phyloP scores from a whole-genome alignment of 805 yeast genomes.

The Pichia californica region DNA sequence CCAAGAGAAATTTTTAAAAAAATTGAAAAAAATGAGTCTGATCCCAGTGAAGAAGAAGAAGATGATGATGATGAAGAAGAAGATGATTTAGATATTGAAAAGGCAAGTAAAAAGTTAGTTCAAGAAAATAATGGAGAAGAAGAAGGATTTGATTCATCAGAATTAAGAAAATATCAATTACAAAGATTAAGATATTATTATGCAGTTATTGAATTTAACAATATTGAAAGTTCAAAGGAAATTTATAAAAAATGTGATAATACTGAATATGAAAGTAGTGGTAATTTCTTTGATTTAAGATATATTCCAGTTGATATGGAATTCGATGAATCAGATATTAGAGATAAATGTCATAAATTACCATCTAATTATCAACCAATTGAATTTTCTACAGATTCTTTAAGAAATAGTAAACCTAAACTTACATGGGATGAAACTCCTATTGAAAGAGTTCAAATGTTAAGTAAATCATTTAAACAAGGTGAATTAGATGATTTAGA shows the following conservation, averaged over 20 bases:
- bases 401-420: slow-evolving; percentile 93
- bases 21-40: slow-evolving; percentile 31
- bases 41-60: slow-evolving; percentile 32
- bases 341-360: slow-evolving; percentile 63
- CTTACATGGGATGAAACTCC: slow-evolving; percentile 99
- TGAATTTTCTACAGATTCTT: slow-evolving; percentile 83
- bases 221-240: slow-evolving; percentile 57
- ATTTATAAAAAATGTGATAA: slow-evolving; percentile 91
- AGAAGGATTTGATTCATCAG: slow-evolving; percentile 72
- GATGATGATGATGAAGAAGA: slow-evolving; percentile 42
- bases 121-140: slow-evolving; percentile 68
- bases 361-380: slow-evolving; percentile 78
- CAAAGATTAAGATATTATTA: slow-evolving; percentile 90
- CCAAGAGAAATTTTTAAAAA: slow-evolving; percentile 71
- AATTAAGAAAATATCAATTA: slow-evolving; percentile 82
- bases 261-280: slow-evolving; percentile 91
- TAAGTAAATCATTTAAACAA: slow-evolving; percentile 78
- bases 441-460: slow-evolving; percentile 68
- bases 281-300: slow-evolving; percentile 87
- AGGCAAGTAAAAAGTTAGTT: slow-evolving; percentile 63
- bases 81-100: slow-evolving; percentile 38
- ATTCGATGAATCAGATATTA: slow-evolving; percentile 63
- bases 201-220: slow-evolving; percentile 83
- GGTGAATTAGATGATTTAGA: slow-evolving; percentile 88
- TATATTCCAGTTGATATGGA: slow-evolving; percentile 91